Base-by-base conservation (phyloP, 805 yeast species). In the Naumovozyma baii region DNA sequence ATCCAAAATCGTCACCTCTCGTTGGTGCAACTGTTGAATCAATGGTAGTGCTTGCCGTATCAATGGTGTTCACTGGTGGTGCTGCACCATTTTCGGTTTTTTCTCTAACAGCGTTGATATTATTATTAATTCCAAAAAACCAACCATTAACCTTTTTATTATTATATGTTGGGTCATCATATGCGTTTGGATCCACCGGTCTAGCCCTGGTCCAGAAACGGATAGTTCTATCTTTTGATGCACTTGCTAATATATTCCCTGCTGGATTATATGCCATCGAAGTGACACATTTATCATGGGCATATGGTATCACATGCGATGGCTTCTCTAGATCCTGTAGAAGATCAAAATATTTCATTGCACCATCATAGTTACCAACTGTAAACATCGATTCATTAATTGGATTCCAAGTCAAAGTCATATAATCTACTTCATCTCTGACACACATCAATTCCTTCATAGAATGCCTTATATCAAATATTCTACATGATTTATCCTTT, bases 131-230 rank as follows among this genome's bases (percentile, higher is more conserved):
- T n/a, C 70, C 71, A 44, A 66, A 67, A 49, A 62, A 68, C 80
- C 80, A 74, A 4, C 78, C 77, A 30, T 74, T 77, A 37, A 64
- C 66, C 48, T 75, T 75, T 33, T 74, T 75, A 56, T 74, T 70
- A 14, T 85, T 80, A 61, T 87, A 86, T 41, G 85, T 78, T 13
- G 85, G 82, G 58, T 85, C 95, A 47, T 78, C 76, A 64, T 76
- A 86, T 2, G 84, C 83, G 54, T 73, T 74, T 1, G 85, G 82
- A 64, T 92, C 98, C 49, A 80, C 81, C 2, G 96, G 96, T 55
- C 94, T 71, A 1, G 94, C 82, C 38, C 99, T 70, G 22, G 88
- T 78, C 99, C 99, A 92, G 62, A 94, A 84, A 40, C 96, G 66
- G 18, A 94, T 84, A 4, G 94, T 78, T 55, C 92, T 76, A 61